Percentiles rank a stretch among this genome's conserved stretches.
Conservation (phyloP, 139 green algal genomes). For the Tetraselmis striata region DNA sequence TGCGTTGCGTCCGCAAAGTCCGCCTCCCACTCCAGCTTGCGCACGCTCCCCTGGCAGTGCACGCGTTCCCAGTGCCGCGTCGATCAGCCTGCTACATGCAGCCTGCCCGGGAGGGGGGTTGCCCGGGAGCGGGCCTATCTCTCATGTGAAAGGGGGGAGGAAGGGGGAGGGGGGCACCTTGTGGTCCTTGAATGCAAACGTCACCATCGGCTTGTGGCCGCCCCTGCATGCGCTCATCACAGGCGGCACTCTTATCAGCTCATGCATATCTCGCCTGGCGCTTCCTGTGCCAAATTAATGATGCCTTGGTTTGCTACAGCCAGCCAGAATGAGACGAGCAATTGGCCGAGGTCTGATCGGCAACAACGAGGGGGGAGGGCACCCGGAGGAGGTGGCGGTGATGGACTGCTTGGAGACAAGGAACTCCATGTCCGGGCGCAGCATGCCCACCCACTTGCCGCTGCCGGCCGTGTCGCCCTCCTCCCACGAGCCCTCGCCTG, state of each 20-base stretch:
- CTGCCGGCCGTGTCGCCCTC: background rate
- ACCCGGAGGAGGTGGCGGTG: no score
- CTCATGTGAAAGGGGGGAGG: background rate
- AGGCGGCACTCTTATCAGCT: no score
- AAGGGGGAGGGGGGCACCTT: background rate
- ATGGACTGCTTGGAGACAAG: background rate
- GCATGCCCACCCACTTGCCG: background rate
- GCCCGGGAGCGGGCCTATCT: no score
- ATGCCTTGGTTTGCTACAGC: no score
- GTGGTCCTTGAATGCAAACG: background rate
- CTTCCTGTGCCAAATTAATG: no score
- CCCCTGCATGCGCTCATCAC: no score
- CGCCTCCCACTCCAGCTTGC: background rate
- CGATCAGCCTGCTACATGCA: background rate
- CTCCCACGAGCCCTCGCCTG: background rate
- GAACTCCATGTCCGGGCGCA: background rate
- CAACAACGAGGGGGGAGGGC: no score
- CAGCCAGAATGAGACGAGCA: no score
- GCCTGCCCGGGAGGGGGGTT: background rate
- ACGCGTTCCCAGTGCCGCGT: background rate
- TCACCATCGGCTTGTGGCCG: background rate
- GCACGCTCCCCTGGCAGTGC: background rate
- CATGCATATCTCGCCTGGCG: no score
- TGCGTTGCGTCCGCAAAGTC: background rate
- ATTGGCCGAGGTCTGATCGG: no score